Evolutionary conservation across 2,329 filamentous ascomycete species (phyloP).

Genomic region (Monilinia fructicola): DNA sequence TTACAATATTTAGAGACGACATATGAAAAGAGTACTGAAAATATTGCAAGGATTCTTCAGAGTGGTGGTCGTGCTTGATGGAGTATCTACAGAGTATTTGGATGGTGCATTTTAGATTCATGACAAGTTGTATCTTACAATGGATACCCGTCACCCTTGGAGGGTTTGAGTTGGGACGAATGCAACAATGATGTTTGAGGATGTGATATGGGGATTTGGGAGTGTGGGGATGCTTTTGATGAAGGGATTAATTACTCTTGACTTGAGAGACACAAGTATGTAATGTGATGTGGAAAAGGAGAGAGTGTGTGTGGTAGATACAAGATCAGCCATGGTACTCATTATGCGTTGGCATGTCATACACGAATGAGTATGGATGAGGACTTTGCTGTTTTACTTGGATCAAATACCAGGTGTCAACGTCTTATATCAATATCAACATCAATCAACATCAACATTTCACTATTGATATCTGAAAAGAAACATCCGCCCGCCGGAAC

Average conservation of each 20-base stretch:
- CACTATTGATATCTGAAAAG: no score
- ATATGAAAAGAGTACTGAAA: conserved; percentile 87
- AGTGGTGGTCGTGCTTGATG: conserved; percentile 42
- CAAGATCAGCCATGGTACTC: no score
- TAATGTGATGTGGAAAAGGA: conserved; percentile 1
- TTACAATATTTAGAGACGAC: conserved; percentile 93
- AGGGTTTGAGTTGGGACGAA: not conserved
- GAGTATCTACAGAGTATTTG: no score
- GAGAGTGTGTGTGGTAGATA: no score
- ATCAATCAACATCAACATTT: no score
- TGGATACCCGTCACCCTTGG: not conserved
- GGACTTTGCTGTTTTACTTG: no score
- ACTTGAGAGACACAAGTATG: not conserved
- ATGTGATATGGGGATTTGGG: not conserved
- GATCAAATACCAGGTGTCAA: no score
- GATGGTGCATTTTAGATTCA: not conserved
- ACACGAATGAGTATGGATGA: no score
- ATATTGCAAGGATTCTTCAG: conserved; percentile 85
- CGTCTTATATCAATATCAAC: no score
- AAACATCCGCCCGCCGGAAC: no score
- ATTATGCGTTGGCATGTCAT: no score
- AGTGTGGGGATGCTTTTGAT: not conserved
- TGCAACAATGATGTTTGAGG: not conserved
- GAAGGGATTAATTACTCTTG: not conserved
- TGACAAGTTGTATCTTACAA: not conserved